Base-by-base conservation (phyloP, 768 basidiomycete genomes). In the Hemileccinum impolitum region DNA sequence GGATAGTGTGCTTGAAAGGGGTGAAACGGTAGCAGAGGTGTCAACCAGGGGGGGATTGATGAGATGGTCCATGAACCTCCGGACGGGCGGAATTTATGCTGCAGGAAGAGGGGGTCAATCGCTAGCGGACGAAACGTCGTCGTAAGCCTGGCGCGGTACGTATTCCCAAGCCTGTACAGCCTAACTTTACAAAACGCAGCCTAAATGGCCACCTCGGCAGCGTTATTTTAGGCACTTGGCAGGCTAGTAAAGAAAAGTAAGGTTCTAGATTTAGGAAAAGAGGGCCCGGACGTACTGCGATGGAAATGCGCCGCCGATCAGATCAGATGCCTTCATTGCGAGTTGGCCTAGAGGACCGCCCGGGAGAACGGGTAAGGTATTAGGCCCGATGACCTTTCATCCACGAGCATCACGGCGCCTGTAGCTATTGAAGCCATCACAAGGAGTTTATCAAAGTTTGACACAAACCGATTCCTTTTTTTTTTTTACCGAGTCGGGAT, bases 101-200 rank as follows among this genome's bases (percentile, higher is more conserved):
- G 51, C 30, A 40, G 44, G 18, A 36, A 52, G 54, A 53, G 60
- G 53, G 58, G 61, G 49, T 19, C 31, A 54, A 55, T 53, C 54
- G 62, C 51, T 59, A 65, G 51, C 38, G 51, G 52, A 42, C 51
- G 43, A 59, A 64, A 55, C 53, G 39, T 63, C 53, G 42, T 63
- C 58, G 66, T 61, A 66, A 60, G 47, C 30, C 30, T 64, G 51
- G 51, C 62, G 53, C 64, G 53, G 57, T 66, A 64, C 55, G 61
- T 66, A 66, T 62, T 64, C 53, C 66, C 67, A 66, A 62, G 59
- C 54, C 52, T 58, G 64, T 65, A 66, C 63, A 65, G 66, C 61
- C 58, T 56, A 54, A 23, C 23, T 23, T 23, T 3, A 56, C 60
- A 53, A 57, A 62, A 56, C 50, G 52, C 48, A 55, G 44, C 10